Evolutionary conservation across 2,329 filamentous ascomycete species (phyloP), one percentile per base, ranked within the genome.

Genomic region (Purpureocillium takamizusanense): DNA sequence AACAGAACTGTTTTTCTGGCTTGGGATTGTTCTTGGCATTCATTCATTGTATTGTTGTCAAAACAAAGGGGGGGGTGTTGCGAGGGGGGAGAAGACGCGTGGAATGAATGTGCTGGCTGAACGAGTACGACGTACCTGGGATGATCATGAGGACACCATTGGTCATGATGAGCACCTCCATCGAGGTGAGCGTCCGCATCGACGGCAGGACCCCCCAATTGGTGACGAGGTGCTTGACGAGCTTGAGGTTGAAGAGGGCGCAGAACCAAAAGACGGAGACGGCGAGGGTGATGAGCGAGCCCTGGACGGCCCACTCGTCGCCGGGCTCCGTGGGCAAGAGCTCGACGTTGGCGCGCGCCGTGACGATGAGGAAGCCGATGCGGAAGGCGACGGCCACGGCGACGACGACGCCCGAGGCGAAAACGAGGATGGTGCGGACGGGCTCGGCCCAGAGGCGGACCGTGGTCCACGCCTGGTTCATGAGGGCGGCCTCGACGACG

Each of bases 141-240:
- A 74, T 52, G 13, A 74, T 46, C 74, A 77, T 76, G 38, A 78
- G 56, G 1, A 74, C 45, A 10, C 71, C 72, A 29, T 77, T 76
- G 35, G 70, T 71, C 48, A 75, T 69, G 36, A 74, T 62, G 17
- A 77, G 58, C 7, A 74, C 63, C 46, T 78, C 73, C 61, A 77
- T 69, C 5, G 70, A 63, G 0, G 56, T 69, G 30, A 77, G 49
- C 0, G 61, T 55, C 35, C 57, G 57, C 4, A 61, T 53, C 1
- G 56, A 56, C 1, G 65, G 64, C 1, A 76, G 57, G 7, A 77
- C 52, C 34, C 63, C 66, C 18, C 70, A 59, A 45, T 69, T 70
- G 8, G 56, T 51, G 32, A 63, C 52, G 42, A 77, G 60, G 48
- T 77, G 73, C 15, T 57, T 47, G 36, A 68, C 51, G 9, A 77